Conservation (phyloP, 208 protist genomes). For the Crithidia thermophila region DNA sequence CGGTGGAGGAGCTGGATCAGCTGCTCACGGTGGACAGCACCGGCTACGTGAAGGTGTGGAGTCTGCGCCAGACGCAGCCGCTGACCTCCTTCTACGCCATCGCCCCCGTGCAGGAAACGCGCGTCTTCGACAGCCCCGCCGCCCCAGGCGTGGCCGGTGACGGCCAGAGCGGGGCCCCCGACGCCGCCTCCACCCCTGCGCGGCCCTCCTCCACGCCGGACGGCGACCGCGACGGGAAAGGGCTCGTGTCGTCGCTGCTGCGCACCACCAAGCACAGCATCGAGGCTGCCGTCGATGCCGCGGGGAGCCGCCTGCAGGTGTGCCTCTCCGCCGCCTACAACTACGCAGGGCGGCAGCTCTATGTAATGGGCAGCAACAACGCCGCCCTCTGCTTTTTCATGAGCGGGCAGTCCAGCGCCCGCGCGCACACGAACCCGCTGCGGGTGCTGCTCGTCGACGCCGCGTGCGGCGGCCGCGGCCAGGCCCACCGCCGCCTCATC, state of each 20-base stretch:
- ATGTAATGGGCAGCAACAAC: slow-evolving; percentile 71
- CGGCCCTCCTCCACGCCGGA: not conserved
- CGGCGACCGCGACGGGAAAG: not conserved
- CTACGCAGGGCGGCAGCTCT: slow-evolving; percentile 51
- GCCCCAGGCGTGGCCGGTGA: slow-evolving; percentile 12
- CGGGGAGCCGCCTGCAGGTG: slow-evolving; percentile 39
- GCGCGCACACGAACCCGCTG: slow-evolving; percentile 59
- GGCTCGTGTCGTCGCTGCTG: slow-evolving; percentile 8
- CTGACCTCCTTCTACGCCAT: slow-evolving; percentile 75
- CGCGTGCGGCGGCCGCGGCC: not conserved
- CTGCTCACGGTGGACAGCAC: slow-evolving; percentile 67
- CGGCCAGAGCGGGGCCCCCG: not conserved
- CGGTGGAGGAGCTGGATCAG: slow-evolving; percentile 71
- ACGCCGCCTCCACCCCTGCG: not conserved
- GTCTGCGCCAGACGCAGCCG: slow-evolving; percentile 41
- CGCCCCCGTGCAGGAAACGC: slow-evolving; percentile 20
- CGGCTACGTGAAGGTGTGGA: slow-evolving; percentile 82
- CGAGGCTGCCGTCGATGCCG: slow-evolving; percentile 33
- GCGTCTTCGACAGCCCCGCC: slow-evolving; percentile 1
- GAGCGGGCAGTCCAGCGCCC: slow-evolving; percentile 48
- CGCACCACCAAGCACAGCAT: slow-evolving; percentile 44
- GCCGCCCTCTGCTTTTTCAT: slow-evolving; percentile 71
- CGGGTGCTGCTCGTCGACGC: slow-evolving; percentile 47
- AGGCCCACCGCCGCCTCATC: slow-evolving; percentile 43
- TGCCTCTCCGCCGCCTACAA: slow-evolving; percentile 67